Base-by-base conservation (phyloP, 202 grass and related monocot genomes). In the Dendrocalamus latiflorus region DNA sequence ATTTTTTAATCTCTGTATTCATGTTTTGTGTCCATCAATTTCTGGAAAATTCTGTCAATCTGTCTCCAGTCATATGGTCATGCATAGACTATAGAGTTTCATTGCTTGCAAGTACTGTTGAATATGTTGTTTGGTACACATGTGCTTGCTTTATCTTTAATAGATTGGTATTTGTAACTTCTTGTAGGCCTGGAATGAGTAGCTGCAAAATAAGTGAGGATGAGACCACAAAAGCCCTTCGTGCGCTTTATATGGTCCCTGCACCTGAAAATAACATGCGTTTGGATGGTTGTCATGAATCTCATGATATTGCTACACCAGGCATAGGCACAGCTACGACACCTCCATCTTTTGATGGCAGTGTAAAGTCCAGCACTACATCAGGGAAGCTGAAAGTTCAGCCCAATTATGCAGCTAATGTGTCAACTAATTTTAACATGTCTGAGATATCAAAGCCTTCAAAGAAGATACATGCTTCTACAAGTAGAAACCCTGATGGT, bases 101-200 rank as follows among this genome's bases (percentile, higher is more conserved):
- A n/a, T 39, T 72, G 26, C 20, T 81, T 72, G 45, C 74, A 86
- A 74, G 60, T 67, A 45, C 30, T 53, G 70, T 81, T 59, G 26
- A 66, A 85, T 78, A 36, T 5, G 3, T 48, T 68, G 34, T 68
- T 86, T 78, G 4, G 41, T 45, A 68, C 43, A 61, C 54, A 3
- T 83, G 26, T 86, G 28, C 36, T 79, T 83, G 37, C 51, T 56
- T 81, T 68, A 22, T 70, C 26, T 81, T 65, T 81, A 82, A 82
- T 17, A 50, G 22, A 34, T 70, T 68, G 21, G 4, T 63, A 53
- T 75, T 79, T 72, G 50, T 54, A 77, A 86, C 18, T 74, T 68
- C 49, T 86, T 86, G 78, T 88, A 98, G 96, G 55, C 87, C 89
- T 72, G 86, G 85, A 83, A 87, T 87, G 93, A 98, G 86, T 87